Evolutionary conservation across 139 green algal genomes (phyloP).

Genomic region (Chlorella sp.): DNA sequence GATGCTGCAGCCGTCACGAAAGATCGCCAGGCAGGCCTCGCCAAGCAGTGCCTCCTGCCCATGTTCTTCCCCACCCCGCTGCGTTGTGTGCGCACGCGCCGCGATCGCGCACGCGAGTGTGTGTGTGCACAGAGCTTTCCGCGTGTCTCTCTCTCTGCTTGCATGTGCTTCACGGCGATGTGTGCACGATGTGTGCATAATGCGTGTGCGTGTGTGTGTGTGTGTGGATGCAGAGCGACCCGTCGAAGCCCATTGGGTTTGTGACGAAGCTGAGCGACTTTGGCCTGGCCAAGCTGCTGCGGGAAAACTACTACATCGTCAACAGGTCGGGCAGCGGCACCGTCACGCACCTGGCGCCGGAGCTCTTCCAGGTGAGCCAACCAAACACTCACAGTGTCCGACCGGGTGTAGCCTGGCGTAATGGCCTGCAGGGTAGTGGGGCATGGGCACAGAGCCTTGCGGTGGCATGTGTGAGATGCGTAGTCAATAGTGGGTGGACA

Average conservation of each 20-base stretch:
- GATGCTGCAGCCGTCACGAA: too few species aligned
- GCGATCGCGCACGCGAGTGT: neutral
- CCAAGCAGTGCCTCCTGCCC: too few species aligned
- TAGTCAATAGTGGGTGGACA: too few species aligned
- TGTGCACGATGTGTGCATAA: neutral
- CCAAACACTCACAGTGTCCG: too few species aligned
- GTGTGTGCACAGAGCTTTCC: neutral
- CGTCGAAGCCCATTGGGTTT: slow-evolving; percentile 34
- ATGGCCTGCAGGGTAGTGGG: neutral
- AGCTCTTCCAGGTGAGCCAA: slow-evolving; percentile 58
- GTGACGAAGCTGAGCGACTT: slow-evolving; percentile 53
- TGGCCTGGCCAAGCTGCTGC: slow-evolving; percentile 54
- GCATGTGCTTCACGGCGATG: neutral
- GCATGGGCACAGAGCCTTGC: too few species aligned
- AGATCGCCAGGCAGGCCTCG: too few species aligned
- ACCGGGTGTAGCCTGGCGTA: neutral
- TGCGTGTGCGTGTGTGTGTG: neutral
- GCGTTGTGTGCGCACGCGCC: too few species aligned
- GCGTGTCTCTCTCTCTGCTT: neutral
- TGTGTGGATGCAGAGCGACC: slow-evolving; percentile 13
- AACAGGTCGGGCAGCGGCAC: slow-evolving; percentile 49
- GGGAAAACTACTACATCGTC: slow-evolving; percentile 60
- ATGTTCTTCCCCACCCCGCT: too few species aligned
- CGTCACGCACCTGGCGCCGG: slow-evolving; percentile 53
- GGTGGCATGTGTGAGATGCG: too few species aligned